phyloP scores from a whole-genome alignment of 2,329 filamentous ascomycete species.

The Chaetomiaceae sp. region DNA sequence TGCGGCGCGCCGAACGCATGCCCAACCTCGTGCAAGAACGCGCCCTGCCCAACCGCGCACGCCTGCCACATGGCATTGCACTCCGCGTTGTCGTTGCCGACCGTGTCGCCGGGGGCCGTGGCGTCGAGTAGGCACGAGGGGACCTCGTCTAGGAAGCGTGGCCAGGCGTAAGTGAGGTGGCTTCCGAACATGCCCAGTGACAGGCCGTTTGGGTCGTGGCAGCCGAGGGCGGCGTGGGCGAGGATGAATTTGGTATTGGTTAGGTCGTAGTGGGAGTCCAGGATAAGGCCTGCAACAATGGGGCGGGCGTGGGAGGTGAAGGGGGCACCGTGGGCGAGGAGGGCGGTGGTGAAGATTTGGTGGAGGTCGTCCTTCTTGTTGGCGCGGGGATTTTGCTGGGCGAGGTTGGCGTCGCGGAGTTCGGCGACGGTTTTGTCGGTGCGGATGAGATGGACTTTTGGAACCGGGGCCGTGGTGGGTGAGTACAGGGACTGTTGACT shows the following conservation, averaged over 20 bases:
- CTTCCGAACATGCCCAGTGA: slow-evolving; percentile 22
- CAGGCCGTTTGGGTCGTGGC: slow-evolving; percentile 13
- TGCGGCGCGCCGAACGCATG: slow-evolving; percentile 67
- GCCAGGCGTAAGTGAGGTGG: slow-evolving; percentile 20
- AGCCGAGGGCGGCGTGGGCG: slow-evolving; percentile 50
- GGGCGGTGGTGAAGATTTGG: slow-evolving; percentile 33
- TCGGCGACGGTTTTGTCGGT: slow-evolving; percentile 62
- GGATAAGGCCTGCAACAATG: slow-evolving; percentile 65
- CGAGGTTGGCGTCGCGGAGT: slow-evolving; percentile 58
- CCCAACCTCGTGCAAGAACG: slow-evolving; percentile 67
- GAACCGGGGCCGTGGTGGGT: slow-evolving; percentile 30
- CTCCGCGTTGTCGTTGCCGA: slow-evolving; percentile 41
- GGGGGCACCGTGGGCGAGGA: slow-evolving; percentile 40
- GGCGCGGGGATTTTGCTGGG: slow-evolving; percentile 58
- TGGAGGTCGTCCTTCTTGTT: slow-evolving; percentile 53
- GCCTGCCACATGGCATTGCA: slow-evolving; percentile 42
- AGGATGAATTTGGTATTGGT: slow-evolving; percentile 51
- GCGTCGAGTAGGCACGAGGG: slow-evolving; percentile 14
- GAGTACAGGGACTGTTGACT: slow-evolving; percentile 34
- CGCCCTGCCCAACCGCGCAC: slow-evolving; percentile 56
- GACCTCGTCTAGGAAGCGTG: slow-evolving; percentile 20
- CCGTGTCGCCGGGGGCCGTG: slow-evolving; percentile 33
- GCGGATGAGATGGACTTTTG: slow-evolving; percentile 67
- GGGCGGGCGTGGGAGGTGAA: slow-evolving; percentile 42
- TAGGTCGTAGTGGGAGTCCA: slow-evolving; percentile 56